phyloP scores from a whole-genome alignment of 2,329 filamentous ascomycete genomes.

The Chaetomium olivaceum region DNA sequence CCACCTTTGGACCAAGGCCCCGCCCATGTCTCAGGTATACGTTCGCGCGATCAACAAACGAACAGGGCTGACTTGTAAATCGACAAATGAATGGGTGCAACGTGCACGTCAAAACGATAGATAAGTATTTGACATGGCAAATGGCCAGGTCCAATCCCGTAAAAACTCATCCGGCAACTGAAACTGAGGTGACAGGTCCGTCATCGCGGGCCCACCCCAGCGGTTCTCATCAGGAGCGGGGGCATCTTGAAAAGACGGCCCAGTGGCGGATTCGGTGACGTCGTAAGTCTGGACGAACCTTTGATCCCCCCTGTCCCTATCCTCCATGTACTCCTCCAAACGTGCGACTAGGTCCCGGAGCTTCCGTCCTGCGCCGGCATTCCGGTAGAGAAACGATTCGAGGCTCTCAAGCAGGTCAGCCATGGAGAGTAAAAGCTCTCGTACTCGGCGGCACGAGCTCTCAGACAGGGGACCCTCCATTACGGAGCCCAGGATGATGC shows the following conservation, averaged over 20 bases:
- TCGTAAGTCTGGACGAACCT: background rate
- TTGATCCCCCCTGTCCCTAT: background rate
- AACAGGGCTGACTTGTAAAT: too few species aligned
- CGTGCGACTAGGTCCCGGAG: conserved; percentile 10
- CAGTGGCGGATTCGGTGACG: background rate
- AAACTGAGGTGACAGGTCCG: conserved; percentile 26
- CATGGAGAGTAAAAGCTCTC: conserved; percentile 12
- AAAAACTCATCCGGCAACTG: conserved; percentile 27
- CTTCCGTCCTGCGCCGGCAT: conserved; percentile 8
- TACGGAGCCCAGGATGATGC: conserved; percentile 12
- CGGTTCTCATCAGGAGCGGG: background rate
- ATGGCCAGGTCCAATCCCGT: conserved; percentile 25
- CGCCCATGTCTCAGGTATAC: too few species aligned
- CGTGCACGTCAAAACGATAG: conserved; percentile 21
- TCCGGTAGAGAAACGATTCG: conserved; percentile 15
- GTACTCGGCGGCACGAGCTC: conserved; percentile 17
- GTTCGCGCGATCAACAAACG: too few species aligned
- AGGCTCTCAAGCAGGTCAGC: conserved; percentile 15
- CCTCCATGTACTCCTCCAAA: conserved; percentile 16
- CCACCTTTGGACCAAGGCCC: too few species aligned
- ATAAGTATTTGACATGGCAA: conserved; percentile 23
- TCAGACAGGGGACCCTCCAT: conserved; percentile 14
- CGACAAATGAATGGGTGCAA: background rate
- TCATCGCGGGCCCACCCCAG: conserved; percentile 10
- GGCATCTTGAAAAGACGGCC: conserved; percentile 1